Percentiles rank a stretch among this genome's conserved stretches.
Conservation (phyloP, 371 early-diverging fungal genomes). For the Syncephalastrum sp. region DNA sequence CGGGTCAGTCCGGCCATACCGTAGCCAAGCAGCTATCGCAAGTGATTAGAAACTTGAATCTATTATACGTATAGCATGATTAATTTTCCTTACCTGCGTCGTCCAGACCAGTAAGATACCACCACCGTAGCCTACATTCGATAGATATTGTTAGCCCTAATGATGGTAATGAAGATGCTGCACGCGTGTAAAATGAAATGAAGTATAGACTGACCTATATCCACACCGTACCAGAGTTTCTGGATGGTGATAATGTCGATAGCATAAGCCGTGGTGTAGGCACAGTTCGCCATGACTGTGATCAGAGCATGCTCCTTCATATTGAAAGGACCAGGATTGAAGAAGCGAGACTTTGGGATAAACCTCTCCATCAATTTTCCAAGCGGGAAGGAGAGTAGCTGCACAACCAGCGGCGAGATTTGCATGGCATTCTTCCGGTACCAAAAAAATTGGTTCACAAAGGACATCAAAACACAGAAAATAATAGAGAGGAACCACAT, state of each 20-base stretch:
- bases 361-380: conserved; percentile 63
- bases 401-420: conserved; percentile 52
- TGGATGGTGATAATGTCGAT: conserved; percentile 76
- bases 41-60: no score
- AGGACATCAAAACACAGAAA: conserved; percentile 56
- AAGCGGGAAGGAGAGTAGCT: conserved; percentile 61
- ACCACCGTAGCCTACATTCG: conserved; percentile 53
- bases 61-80: no score
- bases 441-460: conserved; percentile 79
- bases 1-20: conserved; percentile 82
- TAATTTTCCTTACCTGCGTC: conserved; percentile 52
- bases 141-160: no score
- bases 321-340: conserved; percentile 86
- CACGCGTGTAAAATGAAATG: no score
- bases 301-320: conserved; percentile 87
- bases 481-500: conserved; percentile 68
- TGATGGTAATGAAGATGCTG: no score
- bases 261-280: conserved; percentile 63
- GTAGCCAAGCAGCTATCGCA: conserved; percentile 57
- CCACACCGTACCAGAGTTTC: conserved; percentile 56
- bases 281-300: conserved; percentile 63
- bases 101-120: conserved; percentile 62
- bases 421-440: conserved; percentile 59
- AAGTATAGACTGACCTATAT: conserved; percentile 12
- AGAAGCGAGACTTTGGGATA: conserved; percentile 53